Percentiles rank a stretch among this genome's conserved stretches.
Conservation (phyloP, 106 monocot genomes). For the Vanilla planifolia region DNA sequence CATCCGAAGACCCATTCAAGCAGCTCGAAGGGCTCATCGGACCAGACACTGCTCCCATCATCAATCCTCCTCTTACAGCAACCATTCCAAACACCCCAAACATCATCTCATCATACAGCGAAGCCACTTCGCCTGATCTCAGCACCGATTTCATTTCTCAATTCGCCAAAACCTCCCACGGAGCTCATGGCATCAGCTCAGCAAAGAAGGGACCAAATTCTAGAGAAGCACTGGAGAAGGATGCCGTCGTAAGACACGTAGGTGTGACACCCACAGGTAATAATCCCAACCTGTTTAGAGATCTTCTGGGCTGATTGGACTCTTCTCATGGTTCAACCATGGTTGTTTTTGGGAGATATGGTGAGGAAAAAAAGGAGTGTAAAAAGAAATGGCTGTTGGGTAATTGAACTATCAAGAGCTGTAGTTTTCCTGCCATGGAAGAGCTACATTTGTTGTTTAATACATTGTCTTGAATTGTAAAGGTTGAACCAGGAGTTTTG, state of each 20-base stretch:
- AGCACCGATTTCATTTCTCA: conserved; percentile 5
- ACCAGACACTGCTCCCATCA: conserved; percentile 20
- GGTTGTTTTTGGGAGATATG: too few species aligned
- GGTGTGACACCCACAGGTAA: conserved; percentile 80
- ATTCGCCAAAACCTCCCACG: conserved; percentile 17
- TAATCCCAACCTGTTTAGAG: conserved; percentile 83
- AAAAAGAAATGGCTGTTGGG: too few species aligned
- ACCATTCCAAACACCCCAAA: conserved; percentile 31
- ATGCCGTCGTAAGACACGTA: conserved; percentile 72
- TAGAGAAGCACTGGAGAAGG: conserved; percentile 70
- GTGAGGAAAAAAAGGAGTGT: too few species aligned
- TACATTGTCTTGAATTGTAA: too few species aligned
- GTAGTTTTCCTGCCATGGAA: too few species aligned
- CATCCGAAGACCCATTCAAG: conserved; percentile 66
- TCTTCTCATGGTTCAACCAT: too few species aligned
- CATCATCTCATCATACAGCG: conserved; percentile 43
- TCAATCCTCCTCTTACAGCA: conserved; percentile 9
- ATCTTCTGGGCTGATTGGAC: conserved; percentile 82
- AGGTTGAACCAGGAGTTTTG: too few species aligned
- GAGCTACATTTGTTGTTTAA: too few species aligned
- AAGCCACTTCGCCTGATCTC: too few species aligned
- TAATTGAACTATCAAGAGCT: too few species aligned
- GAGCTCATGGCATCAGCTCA: conserved; percentile 7
- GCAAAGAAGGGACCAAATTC: conserved; percentile 68
- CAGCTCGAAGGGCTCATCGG: conserved; percentile 86